Conservation (phyloP, 2,329 filamentous ascomycete species). For the Zasmidium cellare region DNA sequence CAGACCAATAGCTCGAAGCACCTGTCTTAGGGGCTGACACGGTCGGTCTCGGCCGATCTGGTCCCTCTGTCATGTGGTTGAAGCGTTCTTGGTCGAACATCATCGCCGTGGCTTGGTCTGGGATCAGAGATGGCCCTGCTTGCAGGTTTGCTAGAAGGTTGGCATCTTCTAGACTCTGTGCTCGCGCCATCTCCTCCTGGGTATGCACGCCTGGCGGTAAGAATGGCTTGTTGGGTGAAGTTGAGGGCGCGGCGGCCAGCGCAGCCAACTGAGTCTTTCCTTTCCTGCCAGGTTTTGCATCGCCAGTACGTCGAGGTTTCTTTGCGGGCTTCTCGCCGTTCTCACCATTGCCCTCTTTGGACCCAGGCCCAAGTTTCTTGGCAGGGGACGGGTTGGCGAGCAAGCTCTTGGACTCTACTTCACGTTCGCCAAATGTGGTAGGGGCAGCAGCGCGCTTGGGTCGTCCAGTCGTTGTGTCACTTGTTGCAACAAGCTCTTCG, state of each 20-base stretch:
- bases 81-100: constrained; percentile 25
- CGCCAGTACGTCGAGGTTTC: constrained; percentile 32
- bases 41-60: constrained; percentile 22
- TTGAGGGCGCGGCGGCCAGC: constrained; percentile 29
- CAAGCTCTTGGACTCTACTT: constrained; percentile 62
- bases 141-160: constrained; percentile 34
- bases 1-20: constrained; percentile 80
- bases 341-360: constrained; percentile 31
- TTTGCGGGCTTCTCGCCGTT: constrained; percentile 35
- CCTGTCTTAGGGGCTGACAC: constrained; percentile 28
- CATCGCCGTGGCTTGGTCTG: constrained; percentile 18
- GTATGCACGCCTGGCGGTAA: constrained; percentile 15
- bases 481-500: constrained; percentile 33
- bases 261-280: constrained; percentile 42
- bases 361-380: constrained; percentile 35
- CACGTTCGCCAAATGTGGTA: constrained; percentile 68
- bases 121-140: constrained; percentile 19
- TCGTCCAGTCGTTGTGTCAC: constrained; percentile 49
- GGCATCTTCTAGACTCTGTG: constrained; percentile 34
- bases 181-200: constrained; percentile 31
- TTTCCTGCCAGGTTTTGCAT: constrained; percentile 39
- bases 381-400: constrained; percentile 57
- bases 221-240: constrained; percentile 36
- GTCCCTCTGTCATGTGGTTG: constrained; percentile 22
- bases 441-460: constrained; percentile 62